These are phyloP conservation scores for Colletotrichum lini DNA, from an alignment of 2,329 filamentous ascomycete genomes.

Conservation along the genomic window DNA sequence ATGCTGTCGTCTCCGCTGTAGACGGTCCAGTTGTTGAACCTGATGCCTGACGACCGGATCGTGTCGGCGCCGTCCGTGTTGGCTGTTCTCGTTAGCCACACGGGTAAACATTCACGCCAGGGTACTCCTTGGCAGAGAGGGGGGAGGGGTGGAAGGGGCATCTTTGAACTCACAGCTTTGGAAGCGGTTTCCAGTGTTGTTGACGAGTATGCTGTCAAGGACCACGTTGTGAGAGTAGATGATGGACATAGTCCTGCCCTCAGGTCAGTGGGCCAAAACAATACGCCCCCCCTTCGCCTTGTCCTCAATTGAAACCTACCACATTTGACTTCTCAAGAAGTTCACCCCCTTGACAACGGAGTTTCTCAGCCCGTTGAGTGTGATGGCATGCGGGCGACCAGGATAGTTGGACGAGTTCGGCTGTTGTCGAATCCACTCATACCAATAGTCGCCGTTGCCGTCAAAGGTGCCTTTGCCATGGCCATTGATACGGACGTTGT, in stretches of 20 bases:
- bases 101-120: background rate
- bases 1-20: constrained; percentile 47
- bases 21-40: constrained; percentile 48
- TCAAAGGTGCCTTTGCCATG: constrained; percentile 62
- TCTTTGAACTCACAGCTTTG: constrained; percentile 42
- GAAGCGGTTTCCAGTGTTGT: constrained; percentile 54
- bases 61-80: constrained; percentile 54
- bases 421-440: constrained; percentile 55
- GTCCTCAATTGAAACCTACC: constrained; percentile 48
- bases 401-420: constrained; percentile 54
- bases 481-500: constrained; percentile 60
- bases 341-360: constrained; percentile 59
- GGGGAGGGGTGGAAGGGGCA: too few species aligned
- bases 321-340: constrained; percentile 68
- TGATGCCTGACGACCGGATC: constrained; percentile 45
- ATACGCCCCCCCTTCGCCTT: background rate
- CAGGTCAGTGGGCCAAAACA: background rate
- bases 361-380: constrained; percentile 60
- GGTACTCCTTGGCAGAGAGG: too few species aligned
- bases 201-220: constrained; percentile 62
- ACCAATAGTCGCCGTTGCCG: constrained; percentile 69
- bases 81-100: constrained; percentile 31
- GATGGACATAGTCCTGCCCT: constrained; percentile 57
- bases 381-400: constrained; percentile 64
- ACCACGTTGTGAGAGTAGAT: constrained; percentile 59